Percentiles rank a stretch among this genome's conserved stretches.
Conservation (phyloP, 2,329 filamentous ascomycete genomes). For the Stachybotrys chartarum region DNA sequence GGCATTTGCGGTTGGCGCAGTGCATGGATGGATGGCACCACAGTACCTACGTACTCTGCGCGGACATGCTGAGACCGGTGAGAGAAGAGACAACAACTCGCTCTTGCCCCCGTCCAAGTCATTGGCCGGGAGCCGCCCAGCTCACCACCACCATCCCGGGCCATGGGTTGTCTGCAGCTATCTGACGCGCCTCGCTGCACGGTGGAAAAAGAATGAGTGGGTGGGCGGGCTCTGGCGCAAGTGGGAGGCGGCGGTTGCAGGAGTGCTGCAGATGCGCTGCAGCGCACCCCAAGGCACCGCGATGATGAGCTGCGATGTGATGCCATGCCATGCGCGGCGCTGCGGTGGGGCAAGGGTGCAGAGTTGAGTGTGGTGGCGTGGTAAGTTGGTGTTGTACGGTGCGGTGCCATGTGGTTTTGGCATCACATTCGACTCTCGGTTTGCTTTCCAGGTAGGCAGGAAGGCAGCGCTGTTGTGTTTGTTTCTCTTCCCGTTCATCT, state of each 20-base stretch:
- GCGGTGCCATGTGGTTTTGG: not conserved
- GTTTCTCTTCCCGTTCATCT: too few species aligned
- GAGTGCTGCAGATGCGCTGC: not conserved
- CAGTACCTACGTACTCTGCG: not conserved
- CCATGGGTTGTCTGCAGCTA: not conserved
- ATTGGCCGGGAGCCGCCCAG: not conserved
- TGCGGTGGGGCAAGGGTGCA: not conserved
- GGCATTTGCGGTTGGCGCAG: too few species aligned
- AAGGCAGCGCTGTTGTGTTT: too few species aligned
- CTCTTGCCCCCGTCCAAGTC: not conserved
- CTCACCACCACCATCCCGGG: not conserved
- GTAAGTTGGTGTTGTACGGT: not conserved
- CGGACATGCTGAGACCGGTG: not conserved
- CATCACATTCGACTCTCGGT: too few species aligned
- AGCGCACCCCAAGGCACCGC: not conserved
- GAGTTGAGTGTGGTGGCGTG: too few species aligned
- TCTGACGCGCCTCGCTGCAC: not conserved
- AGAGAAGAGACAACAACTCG: slow-evolving; percentile 1
- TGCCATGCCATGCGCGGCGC: not conserved
- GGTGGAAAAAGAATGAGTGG: not conserved
- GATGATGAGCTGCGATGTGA: not conserved
- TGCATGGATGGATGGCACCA: too few species aligned
- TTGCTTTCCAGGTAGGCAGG: too few species aligned
- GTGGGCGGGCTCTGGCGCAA: not conserved
- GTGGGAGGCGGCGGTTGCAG: not conserved